Percentiles rank a stretch among this genome's conserved stretches.
Evolutionary conservation across 805 yeast species (phyloP).

Genomic region (Kuraishia capsulata): DNA sequence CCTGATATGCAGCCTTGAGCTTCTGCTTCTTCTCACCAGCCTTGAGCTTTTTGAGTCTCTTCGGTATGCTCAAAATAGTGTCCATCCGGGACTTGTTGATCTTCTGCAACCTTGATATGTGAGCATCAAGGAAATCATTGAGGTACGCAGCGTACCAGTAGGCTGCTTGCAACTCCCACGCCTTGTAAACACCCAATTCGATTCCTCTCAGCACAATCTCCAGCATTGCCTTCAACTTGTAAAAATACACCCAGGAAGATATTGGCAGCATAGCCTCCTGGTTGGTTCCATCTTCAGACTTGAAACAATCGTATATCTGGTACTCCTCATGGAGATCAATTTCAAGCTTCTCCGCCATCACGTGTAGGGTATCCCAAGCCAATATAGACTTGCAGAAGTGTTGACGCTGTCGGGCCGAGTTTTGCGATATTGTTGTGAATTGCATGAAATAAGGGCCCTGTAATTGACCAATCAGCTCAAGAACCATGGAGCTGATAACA

Average conservation of each 20-base stretch:
- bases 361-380: slow-evolving; percentile 77
- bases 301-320: slow-evolving; percentile 20
- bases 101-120: slow-evolving; percentile 30
- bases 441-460: slow-evolving; percentile 35
- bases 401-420: slow-evolving; percentile 79
- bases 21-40: slow-evolving; percentile 40
- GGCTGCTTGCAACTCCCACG: slow-evolving; percentile 58
- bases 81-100: slow-evolving; percentile 26
- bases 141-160: slow-evolving; percentile 61
- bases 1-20: slow-evolving; percentile 23
- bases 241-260: slow-evolving; percentile 58
- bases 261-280: slow-evolving; percentile 47
- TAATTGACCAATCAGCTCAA: slow-evolving; percentile 31
- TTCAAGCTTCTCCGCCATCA: slow-evolving; percentile 60
- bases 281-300: slow-evolving; percentile 22
- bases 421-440: slow-evolving; percentile 42
- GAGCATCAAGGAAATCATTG: slow-evolving; percentile 27
- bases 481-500: not conserved
- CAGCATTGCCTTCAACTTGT: slow-evolving; percentile 63
- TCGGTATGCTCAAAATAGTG: slow-evolving; percentile 21
- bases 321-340: slow-evolving; percentile 24
- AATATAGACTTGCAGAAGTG: slow-evolving; percentile 46
- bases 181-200: slow-evolving; percentile 63
- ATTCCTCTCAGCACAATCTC: slow-evolving; percentile 68
- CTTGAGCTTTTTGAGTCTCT: slow-evolving; percentile 36